These are phyloP conservation scores for Aristolochia californica DNA, from an alignment of 164 flowering plant species.

Conservation along the genomic window DNA sequence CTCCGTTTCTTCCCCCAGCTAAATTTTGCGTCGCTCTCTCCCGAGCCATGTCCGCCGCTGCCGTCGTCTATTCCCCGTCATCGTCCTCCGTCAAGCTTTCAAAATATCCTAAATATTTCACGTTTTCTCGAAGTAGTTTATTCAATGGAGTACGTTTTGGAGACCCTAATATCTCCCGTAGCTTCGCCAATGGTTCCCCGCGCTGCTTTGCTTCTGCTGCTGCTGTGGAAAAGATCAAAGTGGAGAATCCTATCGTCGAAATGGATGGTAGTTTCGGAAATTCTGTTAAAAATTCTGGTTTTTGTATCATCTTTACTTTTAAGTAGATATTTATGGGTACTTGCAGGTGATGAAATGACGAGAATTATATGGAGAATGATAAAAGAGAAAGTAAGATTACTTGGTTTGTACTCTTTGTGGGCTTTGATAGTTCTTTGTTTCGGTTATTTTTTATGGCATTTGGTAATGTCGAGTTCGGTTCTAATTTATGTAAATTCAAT, in stretches of 20 bases:
- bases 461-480: background rate
- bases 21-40: background rate
- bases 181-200: conserved; percentile 25
- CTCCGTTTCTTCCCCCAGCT: no score
- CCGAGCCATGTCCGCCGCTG: conserved; percentile 4
- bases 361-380: conserved; percentile 84
- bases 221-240: conserved; percentile 35
- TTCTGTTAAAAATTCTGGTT: background rate
- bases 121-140: conserved; percentile 6
- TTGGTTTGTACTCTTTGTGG: background rate
- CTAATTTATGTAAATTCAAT: background rate
- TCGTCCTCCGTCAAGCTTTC: background rate
- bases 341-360: conserved; percentile 90
- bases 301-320: background rate
- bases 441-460: background rate
- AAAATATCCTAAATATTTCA: conserved; percentile 1
- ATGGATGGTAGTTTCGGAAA: conserved; percentile 58
- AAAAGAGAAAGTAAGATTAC: conserved; percentile 61
- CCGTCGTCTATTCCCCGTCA: background rate
- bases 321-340: background rate
- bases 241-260: conserved; percentile 79
- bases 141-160: conserved; percentile 16
- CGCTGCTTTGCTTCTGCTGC: conserved; percentile 55
- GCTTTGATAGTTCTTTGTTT: conserved; percentile 6
- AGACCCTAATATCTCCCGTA: conserved; percentile 13